A percentile compares a stretch with the other conserved stretches of the same genome.
Evolutionary conservation across 2,329 filamentous ascomycete species (phyloP).

Genomic region (Pestalotiopsis sp.): DNA sequence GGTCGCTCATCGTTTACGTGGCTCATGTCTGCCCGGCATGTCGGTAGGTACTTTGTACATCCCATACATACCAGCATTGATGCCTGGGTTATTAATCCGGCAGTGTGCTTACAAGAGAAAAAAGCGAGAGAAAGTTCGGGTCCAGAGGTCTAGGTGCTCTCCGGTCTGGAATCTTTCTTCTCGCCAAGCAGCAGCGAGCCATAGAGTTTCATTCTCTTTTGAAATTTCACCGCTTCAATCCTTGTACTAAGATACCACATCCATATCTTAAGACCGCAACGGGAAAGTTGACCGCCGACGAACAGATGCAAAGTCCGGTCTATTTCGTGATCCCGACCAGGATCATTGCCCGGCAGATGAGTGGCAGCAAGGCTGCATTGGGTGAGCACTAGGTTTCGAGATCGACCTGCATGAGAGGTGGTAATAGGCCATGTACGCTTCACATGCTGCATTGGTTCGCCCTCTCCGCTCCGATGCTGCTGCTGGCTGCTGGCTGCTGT

Average conservation of each 20-base stretch:
- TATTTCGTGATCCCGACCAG: neutral
- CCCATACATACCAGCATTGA: neutral
- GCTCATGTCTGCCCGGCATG: neutral
- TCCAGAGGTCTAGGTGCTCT: neutral
- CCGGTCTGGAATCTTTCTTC: neutral
- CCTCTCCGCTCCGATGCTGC: neutral
- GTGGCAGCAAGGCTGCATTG: neutral
- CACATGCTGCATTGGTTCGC: neutral
- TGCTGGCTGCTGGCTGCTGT: neutral
- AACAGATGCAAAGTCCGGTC: neutral
- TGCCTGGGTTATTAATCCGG: no score
- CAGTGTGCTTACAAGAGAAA: no score
- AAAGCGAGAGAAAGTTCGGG: no score
- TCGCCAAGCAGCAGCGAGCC: neutral
- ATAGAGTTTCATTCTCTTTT: neutral
- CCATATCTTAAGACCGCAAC: slow-evolving; percentile 30
- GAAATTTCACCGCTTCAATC: slow-evolving; percentile 16
- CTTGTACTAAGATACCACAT: slow-evolving; percentile 20
- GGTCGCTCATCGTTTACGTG: neutral
- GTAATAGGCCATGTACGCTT: neutral
- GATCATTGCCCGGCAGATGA: neutral
- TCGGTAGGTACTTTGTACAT: neutral
- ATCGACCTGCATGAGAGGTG: neutral
- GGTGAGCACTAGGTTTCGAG: neutral
- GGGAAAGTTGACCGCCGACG: slow-evolving; percentile 22